Conservation (phyloP, 148 eudicot species). For the Chenopodium berlandieri region DNA sequence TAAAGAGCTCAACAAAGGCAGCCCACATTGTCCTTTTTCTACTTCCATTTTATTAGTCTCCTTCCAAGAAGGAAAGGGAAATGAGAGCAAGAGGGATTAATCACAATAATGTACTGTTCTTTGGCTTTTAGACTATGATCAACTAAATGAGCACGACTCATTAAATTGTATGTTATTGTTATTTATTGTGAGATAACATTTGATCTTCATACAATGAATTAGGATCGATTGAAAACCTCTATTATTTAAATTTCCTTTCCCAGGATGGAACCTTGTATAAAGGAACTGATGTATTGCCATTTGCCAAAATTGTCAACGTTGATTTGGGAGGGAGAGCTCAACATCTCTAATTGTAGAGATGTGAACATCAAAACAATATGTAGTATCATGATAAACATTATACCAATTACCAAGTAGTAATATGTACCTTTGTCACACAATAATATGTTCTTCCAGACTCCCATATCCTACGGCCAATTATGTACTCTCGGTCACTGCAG, state of each 20-base stretch:
- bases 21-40: background rate
- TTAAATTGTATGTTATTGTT: background rate
- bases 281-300: background rate
- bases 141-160: background rate
- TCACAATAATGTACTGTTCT: background rate
- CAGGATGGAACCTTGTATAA: background rate
- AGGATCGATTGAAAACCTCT: no score
- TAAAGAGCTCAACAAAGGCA: background rate
- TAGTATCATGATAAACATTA: background rate
- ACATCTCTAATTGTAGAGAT: background rate
- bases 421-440: constrained; percentile 86
- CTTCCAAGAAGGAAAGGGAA: background rate
- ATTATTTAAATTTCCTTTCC: no score
- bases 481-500: constrained; percentile 96
- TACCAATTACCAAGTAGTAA: constrained; percentile 16
- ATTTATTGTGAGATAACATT: background rate
- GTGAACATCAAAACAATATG: background rate
- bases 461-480: constrained; percentile 90
- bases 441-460: constrained; percentile 73
- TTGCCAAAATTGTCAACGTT: background rate
- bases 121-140: background rate
- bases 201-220: background rate
- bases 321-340: background rate
- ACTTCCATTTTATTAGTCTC: background rate
- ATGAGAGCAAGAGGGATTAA: background rate